Evolutionary conservation across 2,329 filamentous ascomycete species (phyloP), one percentile per base, ranked within the genome.

Genomic region (Didymella arachidicola): DNA sequence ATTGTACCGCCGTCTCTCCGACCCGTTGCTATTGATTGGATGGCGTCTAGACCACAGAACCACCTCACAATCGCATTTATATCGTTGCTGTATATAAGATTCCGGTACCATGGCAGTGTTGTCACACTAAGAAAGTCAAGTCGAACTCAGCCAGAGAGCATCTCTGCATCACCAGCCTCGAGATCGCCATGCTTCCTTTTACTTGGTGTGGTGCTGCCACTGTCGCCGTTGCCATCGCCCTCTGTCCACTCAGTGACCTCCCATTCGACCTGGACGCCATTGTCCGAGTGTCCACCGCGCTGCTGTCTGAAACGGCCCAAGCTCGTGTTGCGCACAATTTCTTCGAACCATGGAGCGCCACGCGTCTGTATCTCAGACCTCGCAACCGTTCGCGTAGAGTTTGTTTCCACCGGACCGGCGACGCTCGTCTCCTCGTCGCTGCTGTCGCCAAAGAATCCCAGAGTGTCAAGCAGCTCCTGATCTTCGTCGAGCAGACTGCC

Each of bases 281-380:
- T 89, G 72, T 91, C 87, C n/a, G 82, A 78, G 26, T 86, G 84
- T 57, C 84, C 84, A 16, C 86, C 86, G 59, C 81, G 82, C 70
- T 83, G 84, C 65, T 86, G 85, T 72, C 86, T 87, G 75, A 90
- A 82, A 49, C 83, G 87, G 2, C 90, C 91, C 41, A 96, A 79
- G 38, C 82, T 83, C 65, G 91, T 93, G 53, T 92, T 89, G 69
- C 91, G 85, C 2, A 96, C 85, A 82, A 96, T 84, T 63, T 86
- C 86, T 67, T 96, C 91, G 66, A 96, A 94, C 91, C 92, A 97
- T 0, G 92, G 90, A 27, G 94, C 84, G 2, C 89, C 89, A n/a
- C 77, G 76, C 2, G 77, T 54, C 25, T 63, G 66, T 32, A 76
- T 67, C 27, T 67, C 65, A 34, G 67, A 53, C 29, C 68, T 62